These are phyloP conservation scores for Russula dissimulans DNA, from an alignment of 768 basidiomycete species.

Conservation along the genomic window DNA sequence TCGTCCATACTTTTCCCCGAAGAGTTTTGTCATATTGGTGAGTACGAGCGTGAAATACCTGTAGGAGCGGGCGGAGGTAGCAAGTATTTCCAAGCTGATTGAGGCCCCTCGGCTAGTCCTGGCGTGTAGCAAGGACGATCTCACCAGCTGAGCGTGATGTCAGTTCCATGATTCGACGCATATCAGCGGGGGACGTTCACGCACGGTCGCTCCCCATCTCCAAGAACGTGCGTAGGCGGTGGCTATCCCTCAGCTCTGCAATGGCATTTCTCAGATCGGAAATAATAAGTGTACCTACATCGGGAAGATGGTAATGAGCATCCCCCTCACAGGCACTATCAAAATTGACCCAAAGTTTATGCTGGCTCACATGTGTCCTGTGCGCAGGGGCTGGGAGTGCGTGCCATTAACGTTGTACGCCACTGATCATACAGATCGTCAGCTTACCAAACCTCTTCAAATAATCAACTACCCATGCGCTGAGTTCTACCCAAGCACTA, in stretches of 20 bases:
- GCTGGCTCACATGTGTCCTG: constrained; percentile 32
- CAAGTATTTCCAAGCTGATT: constrained; percentile 88
- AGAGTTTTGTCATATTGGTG: constrained; percentile 30
- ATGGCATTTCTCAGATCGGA: constrained; percentile 30
- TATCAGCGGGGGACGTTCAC: constrained; percentile 25
- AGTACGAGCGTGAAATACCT: constrained; percentile 33
- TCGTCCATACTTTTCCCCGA: constrained; percentile 49
- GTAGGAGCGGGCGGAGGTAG: constrained; percentile 73
- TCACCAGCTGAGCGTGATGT: constrained; percentile 48
- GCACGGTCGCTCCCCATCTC: constrained; percentile 66
- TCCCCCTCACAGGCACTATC: constrained; percentile 58
- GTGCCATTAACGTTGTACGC: neutral
- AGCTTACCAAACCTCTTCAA: constrained; percentile 37
- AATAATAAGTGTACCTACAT: constrained; percentile 47
- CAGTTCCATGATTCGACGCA: neutral
- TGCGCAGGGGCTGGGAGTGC: constrained; percentile 35
- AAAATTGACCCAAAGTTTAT: constrained; percentile 40
- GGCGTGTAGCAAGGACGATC: constrained; percentile 38
- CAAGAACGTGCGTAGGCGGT: constrained; percentile 53
- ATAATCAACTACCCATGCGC: constrained; percentile 57
- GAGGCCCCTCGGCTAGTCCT: constrained; percentile 74
- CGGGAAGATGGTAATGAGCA: constrained; percentile 61
- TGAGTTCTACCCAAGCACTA: constrained; percentile 72
- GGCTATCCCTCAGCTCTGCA: constrained; percentile 65
- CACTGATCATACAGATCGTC: constrained; percentile 1